phyloP scores from a whole-genome alignment of 257 asterid genomes.

The Verbascum thapsus region DNA sequence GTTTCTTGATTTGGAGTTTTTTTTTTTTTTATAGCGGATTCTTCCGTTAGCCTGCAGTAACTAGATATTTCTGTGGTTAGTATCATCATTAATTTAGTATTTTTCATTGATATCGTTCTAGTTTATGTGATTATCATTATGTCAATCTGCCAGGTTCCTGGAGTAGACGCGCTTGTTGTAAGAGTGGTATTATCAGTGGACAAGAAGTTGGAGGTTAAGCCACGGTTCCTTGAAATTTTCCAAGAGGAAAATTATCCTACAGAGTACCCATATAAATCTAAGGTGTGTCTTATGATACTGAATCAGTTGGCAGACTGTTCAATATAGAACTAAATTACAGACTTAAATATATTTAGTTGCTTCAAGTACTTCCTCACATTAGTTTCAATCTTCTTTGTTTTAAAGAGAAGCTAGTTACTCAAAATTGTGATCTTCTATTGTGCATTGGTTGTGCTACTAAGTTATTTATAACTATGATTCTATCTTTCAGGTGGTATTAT shows the following conservation, averaged over 20 bases:
- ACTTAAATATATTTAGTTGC: background rate
- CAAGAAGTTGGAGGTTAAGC: slow-evolving; percentile 94
- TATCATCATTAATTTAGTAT: background rate
- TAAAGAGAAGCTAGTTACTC: slow-evolving; percentile 15
- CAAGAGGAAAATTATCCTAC: slow-evolving; percentile 87
- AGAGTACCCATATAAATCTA: slow-evolving; percentile 90
- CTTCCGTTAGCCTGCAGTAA: background rate
- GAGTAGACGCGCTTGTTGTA: slow-evolving; percentile 91
- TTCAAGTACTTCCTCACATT: slow-evolving; percentile 14
- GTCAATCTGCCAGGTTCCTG: slow-evolving; percentile 72
- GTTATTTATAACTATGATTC: slow-evolving; percentile 28
- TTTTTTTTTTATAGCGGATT: background rate
- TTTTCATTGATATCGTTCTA: background rate
- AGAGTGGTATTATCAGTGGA: slow-evolving; percentile 97
- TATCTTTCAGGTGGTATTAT: slow-evolving; percentile 71
- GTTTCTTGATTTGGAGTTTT: background rate
- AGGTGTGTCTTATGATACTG: slow-evolving; percentile 55
- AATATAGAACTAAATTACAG: slow-evolving; percentile 12
- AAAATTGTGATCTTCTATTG: background rate
- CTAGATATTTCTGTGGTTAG: background rate
- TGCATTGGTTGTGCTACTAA: background rate
- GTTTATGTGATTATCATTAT: slow-evolving; percentile 17
- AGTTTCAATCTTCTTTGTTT: slow-evolving; percentile 9
- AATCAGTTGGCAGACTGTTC: slow-evolving; percentile 14
- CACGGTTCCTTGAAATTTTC: slow-evolving; percentile 90